phyloP scores from a whole-genome alignment of 1,284 basidiomycete species.

The Sporisorium exsertum region DNA sequence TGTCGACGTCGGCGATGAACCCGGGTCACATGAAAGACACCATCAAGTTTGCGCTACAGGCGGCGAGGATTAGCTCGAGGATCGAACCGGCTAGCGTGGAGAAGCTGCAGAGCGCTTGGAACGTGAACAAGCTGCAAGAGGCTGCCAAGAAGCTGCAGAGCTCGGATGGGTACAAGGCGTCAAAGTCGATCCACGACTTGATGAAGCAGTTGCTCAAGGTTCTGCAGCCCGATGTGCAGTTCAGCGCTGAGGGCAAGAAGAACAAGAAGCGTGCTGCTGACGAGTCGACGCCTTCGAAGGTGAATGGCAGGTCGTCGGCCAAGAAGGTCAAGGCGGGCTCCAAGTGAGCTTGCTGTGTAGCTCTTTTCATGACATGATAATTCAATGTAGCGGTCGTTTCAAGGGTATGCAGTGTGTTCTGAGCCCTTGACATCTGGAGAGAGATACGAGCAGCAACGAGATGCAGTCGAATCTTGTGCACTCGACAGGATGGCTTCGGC shows the following conservation, averaged over 20 bases:
- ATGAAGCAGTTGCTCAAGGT: conserved; percentile 73
- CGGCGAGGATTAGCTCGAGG: conserved; percentile 77
- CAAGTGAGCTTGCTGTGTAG: conserved; percentile 9
- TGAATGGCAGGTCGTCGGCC: conserved; percentile 19
- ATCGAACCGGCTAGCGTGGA: conserved; percentile 48
- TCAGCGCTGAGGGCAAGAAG: conserved; percentile 24
- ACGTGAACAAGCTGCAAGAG: conserved; percentile 66
- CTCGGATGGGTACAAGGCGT: conserved; percentile 49
- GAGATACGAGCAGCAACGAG: neutral
- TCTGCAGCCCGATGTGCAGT: conserved; percentile 34
- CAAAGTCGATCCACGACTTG: conserved; percentile 72
- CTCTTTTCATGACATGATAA: neutral
- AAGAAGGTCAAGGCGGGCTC: conserved; percentile 48
- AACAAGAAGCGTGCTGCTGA: conserved; percentile 44
- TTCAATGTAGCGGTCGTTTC: neutral
- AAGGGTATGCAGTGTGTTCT: neutral
- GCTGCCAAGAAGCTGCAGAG: conserved; percentile 35
- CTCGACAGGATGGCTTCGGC: neutral
- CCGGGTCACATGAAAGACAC: conserved; percentile 82
- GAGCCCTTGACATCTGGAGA: neutral
- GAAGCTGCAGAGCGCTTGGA: conserved; percentile 60
- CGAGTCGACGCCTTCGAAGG: conserved; percentile 2
- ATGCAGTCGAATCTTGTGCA: neutral
- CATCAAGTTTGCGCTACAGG: conserved; percentile 78
- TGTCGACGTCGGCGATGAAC: conserved; percentile 71